These are phyloP conservation scores for Dothiorella sarmentorum DNA, from an alignment of 2,329 filamentous ascomycete species.

Conservation along the genomic window DNA sequence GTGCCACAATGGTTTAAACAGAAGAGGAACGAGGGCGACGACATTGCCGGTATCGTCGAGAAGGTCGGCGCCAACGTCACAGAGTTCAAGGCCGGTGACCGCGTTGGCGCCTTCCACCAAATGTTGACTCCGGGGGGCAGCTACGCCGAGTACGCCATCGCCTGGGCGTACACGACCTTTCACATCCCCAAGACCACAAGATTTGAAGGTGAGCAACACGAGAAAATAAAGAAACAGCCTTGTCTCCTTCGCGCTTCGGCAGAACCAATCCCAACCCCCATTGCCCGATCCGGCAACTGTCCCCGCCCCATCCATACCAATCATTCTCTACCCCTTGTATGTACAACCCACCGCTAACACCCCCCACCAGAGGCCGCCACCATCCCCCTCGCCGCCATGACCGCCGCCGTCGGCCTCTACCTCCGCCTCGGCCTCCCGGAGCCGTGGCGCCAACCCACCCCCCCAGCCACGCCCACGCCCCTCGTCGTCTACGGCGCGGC, in stretches of 20 bases:
- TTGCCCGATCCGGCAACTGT: neutral
- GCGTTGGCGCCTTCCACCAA: constrained; percentile 34
- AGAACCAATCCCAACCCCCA: neutral
- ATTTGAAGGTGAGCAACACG: constrained; percentile 30
- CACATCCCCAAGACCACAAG: constrained; percentile 37
- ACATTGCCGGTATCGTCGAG: constrained; percentile 23
- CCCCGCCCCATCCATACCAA: neutral
- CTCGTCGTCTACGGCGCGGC: constrained; percentile 51
- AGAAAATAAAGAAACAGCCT: neutral
- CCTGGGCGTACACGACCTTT: constrained; percentile 42
- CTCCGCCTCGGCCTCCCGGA: constrained; percentile 45
- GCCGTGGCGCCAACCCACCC: constrained; percentile 39
- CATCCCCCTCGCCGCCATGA: constrained; percentile 53
- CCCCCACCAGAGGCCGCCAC: constrained; percentile 48
- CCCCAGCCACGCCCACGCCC: constrained; percentile 33
- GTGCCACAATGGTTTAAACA: neutral
- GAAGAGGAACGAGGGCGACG: constrained; percentile 21
- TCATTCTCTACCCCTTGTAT: neutral
- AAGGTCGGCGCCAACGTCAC: constrained; percentile 22
- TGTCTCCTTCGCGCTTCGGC: neutral
- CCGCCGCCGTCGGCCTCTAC: constrained; percentile 52
- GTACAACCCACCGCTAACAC: constrained; percentile 17
- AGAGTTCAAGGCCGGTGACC: constrained; percentile 23
- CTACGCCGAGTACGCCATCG: constrained; percentile 45
- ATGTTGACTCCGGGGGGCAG: constrained; percentile 35